Percentiles rank a stretch among this genome's conserved stretches.
Conservation (phyloP, 2,329 filamentous ascomycete genomes). For the Fusarium anguioides region DNA sequence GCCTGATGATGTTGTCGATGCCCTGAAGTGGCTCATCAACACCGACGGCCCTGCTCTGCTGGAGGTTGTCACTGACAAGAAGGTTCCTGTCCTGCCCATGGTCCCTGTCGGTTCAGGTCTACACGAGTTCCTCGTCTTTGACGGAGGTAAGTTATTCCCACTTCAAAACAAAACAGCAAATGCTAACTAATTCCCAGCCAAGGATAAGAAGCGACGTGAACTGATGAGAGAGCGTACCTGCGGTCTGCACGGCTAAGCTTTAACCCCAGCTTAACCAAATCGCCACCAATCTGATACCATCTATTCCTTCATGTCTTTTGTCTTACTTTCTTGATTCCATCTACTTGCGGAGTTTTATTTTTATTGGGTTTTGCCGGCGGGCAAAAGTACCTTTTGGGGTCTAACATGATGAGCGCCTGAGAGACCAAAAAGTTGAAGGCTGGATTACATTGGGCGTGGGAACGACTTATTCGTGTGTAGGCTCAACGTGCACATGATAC, state of each 20-base stretch:
- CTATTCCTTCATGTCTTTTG: constrained; percentile 27
- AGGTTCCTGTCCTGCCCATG: constrained; percentile 87
- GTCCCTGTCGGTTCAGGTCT: constrained; percentile 84
- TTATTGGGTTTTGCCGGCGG: constrained; percentile 19
- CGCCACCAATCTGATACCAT: constrained; percentile 27
- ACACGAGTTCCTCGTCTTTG: constrained; percentile 81
- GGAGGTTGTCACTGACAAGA: constrained; percentile 90
- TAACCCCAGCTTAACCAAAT: constrained; percentile 26
- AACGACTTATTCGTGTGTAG: constrained; percentile 5
- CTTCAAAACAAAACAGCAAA: neutral
- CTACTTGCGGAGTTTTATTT: constrained; percentile 32
- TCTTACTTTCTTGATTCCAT: constrained; percentile 20
- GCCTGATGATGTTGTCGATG: constrained; percentile 80
- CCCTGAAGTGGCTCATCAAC: constrained; percentile 88
- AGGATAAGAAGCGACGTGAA: constrained; percentile 74
- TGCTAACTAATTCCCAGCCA: constrained; percentile 63
- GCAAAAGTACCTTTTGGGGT: constrained; percentile 21
- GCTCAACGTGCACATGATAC: constrained; percentile 10
- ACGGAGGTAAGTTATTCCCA: constrained; percentile 45
- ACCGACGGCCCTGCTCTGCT: constrained; percentile 91
- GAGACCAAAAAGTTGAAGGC: constrained; percentile 26
- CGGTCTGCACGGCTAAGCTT: constrained; percentile 57
- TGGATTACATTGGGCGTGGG: constrained; percentile 12
- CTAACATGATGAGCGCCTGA: constrained; percentile 23
- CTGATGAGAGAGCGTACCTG: constrained; percentile 73